Percentiles rank a stretch among this genome's conserved stretches.
phyloP scores from a whole-genome alignment of 139 green algal species.

The Tetradesmus lagerheimii region DNA sequence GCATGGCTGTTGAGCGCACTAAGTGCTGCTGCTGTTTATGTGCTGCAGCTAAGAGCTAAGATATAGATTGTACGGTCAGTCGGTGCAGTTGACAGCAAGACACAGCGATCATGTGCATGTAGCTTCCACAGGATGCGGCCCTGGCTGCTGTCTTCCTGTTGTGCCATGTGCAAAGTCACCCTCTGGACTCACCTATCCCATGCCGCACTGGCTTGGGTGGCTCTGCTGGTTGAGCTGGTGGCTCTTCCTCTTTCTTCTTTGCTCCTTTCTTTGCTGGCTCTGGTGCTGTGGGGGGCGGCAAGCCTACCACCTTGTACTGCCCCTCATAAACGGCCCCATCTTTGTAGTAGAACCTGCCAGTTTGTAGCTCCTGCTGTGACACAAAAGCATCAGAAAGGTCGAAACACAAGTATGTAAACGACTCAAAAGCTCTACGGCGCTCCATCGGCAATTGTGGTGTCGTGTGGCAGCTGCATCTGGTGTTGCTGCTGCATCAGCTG shows the following conservation, averaged over 20 bases:
- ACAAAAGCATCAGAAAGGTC: too few relatives aligned
- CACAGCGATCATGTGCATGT: not conserved
- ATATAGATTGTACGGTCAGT: too few relatives aligned
- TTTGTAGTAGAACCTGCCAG: constrained; percentile 53
- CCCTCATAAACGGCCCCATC: constrained; percentile 66
- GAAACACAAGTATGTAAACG: not conserved
- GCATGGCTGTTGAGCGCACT: too few relatives aligned
- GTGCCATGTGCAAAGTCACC: too few relatives aligned
- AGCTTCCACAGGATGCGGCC: too few relatives aligned
- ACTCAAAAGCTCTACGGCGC: not conserved
- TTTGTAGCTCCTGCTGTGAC: constrained; percentile 3
- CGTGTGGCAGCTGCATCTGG: not conserved
- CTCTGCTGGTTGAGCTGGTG: constrained; percentile 33
- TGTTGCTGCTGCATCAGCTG: not conserved
- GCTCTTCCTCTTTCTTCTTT: constrained; percentile 48
- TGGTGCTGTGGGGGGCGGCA: constrained; percentile 7
- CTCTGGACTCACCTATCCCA: constrained; percentile 53
- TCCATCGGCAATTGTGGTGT: not conserved
- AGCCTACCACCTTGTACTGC: constrained; percentile 35
- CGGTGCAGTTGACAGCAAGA: too few relatives aligned
- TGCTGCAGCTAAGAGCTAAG: not conserved
- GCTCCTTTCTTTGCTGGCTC: constrained; percentile 26
- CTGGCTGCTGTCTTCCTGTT: not conserved
- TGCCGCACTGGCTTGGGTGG: constrained; percentile 52
- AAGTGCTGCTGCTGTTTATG: not conserved